A percentile compares a stretch with the other conserved stretches of the same genome.
phyloP scores from a whole-genome alignment of 1,139 yeast genomes.

The Meyerozyma guilliermondii region DNA sequence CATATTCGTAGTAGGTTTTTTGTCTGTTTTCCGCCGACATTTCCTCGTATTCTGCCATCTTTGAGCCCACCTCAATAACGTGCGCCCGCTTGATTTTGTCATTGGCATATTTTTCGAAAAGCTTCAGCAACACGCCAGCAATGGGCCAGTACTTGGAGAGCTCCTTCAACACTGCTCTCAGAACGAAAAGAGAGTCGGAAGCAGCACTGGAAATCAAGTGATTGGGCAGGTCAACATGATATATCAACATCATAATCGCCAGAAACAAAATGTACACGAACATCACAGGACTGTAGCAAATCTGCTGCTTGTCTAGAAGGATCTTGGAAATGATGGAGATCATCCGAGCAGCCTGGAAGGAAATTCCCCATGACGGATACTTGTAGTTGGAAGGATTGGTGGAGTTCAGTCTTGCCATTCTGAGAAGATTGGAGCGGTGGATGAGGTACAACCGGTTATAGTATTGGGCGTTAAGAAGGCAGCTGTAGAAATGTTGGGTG shows the following conservation, averaged over 20 bases:
- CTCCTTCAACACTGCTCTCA: slow-evolving; percentile 48
- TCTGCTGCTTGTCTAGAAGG: slow-evolving; percentile 46
- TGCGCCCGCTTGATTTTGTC: slow-evolving; percentile 41
- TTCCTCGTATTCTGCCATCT: slow-evolving; percentile 37
- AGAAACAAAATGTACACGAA: slow-evolving; percentile 57
- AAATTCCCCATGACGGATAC: slow-evolving; percentile 80
- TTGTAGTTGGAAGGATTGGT: slow-evolving; percentile 46
- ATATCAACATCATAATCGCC: slow-evolving; percentile 68
- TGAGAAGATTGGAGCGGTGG: slow-evolving; percentile 65
- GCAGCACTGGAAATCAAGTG: slow-evolving; percentile 57
- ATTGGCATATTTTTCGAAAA: slow-evolving; percentile 44
- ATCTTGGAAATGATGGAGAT: slow-evolving; percentile 63
- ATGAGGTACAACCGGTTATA: slow-evolving; percentile 67
- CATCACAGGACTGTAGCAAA: slow-evolving; percentile 53
- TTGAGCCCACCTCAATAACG: slow-evolving; percentile 37
- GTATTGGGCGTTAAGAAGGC: slow-evolving; percentile 65
- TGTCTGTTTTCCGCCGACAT: slow-evolving; percentile 22
- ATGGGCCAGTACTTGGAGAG: slow-evolving; percentile 45
- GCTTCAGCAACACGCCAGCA: slow-evolving; percentile 36
- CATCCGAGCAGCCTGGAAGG: slow-evolving; percentile 83
- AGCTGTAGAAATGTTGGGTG: slow-evolving; percentile 53
- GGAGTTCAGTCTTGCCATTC: slow-evolving; percentile 41
- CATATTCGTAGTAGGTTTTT: slow-evolving; percentile 14
- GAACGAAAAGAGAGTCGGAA: slow-evolving; percentile 48
- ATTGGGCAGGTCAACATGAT: slow-evolving; percentile 64